Percentiles rank a stretch among this genome's conserved stretches.
These are phyloP conservation scores for Dissophora globulifera DNA, from an alignment of 192 early-diverging fungal genomes.

Conservation along the genomic window DNA sequence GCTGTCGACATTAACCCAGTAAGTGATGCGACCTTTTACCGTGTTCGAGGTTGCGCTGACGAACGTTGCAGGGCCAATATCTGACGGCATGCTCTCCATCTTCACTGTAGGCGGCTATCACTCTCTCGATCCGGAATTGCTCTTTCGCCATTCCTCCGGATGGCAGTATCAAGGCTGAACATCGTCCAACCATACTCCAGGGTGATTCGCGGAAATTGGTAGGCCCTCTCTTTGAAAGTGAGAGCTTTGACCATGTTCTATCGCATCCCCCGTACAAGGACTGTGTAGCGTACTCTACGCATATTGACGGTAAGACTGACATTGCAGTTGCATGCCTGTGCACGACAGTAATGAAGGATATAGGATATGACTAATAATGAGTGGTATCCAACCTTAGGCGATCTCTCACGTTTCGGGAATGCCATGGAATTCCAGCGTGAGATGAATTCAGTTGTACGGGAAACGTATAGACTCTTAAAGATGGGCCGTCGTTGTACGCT, in stretches of 20 bases:
- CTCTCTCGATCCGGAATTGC: slow-evolving; percentile 87
- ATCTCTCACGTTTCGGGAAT: slow-evolving; percentile 83
- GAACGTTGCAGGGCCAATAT: too few species aligned
- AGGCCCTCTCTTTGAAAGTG: slow-evolving; percentile 73
- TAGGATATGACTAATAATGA: too few species aligned
- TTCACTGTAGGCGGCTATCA: slow-evolving; percentile 71
- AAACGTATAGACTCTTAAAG: slow-evolving; percentile 81
- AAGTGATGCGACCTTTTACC: slow-evolving; percentile 9
- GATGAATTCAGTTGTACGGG: slow-evolving; percentile 76
- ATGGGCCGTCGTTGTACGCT: slow-evolving; percentile 76
- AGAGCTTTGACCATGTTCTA: slow-evolving; percentile 87
- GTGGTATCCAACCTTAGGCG: too few species aligned
- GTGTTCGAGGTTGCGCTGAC: too few species aligned
- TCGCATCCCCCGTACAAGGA: slow-evolving; percentile 97
- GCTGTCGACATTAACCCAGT: slow-evolving; percentile 92
- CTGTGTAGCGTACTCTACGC: slow-evolving; percentile 85
- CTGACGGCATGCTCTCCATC: not conserved
- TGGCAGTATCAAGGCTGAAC: slow-evolving; percentile 72
- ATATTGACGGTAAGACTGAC: slow-evolving; percentile 79
- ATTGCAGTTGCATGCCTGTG: too few species aligned
- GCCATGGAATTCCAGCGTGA: slow-evolving; percentile 78
- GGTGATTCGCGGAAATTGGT: slow-evolving; percentile 80
- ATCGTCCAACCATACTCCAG: slow-evolving; percentile 84
- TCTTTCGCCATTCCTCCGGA: slow-evolving; percentile 80
- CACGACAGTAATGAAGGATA: too few species aligned